These are phyloP conservation scores for Bruguiera parviflora DNA, from an alignment of 345 rosid species.

Conservation along the genomic window DNA sequence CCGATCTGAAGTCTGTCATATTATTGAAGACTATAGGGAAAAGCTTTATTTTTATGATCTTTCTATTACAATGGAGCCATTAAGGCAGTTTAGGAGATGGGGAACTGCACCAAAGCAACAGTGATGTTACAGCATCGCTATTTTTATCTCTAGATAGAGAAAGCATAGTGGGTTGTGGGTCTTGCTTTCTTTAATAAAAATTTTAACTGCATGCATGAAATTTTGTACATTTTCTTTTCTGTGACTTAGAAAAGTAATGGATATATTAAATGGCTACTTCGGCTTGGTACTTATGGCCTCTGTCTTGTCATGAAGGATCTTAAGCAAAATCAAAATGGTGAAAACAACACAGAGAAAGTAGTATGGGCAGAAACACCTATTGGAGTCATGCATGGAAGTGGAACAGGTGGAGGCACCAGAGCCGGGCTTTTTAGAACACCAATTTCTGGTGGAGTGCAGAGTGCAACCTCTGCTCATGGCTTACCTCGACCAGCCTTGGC, in stretches of 20 bases:
- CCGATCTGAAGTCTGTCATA: not conserved
- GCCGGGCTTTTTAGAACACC: constrained; percentile 96
- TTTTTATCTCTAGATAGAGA: too few species aligned
- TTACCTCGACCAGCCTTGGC: constrained; percentile 91
- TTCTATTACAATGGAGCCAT: not conserved
- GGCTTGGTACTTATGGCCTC: constrained; percentile 35
- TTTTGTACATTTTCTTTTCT: constrained; percentile 14
- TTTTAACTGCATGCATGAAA: constrained; percentile 14
- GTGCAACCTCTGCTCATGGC: constrained; percentile 95
- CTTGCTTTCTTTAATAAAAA: not conserved
- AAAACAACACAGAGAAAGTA: constrained; percentile 36
- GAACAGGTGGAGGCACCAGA: constrained; percentile 67
- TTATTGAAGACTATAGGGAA: not conserved
- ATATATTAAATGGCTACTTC: constrained; percentile 30
- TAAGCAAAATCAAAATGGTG: constrained; percentile 25
- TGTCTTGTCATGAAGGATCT: constrained; percentile 53
- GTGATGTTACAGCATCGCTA: too few species aligned
- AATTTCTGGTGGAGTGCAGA: constrained; percentile 98
- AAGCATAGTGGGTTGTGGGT: not conserved
- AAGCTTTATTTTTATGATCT: not conserved
- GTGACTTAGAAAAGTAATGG: constrained; percentile 23
- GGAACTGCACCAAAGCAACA: too few species aligned
- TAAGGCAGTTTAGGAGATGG: too few species aligned
- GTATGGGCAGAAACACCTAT: constrained; percentile 47
- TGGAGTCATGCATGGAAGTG: constrained; percentile 42